Base-by-base conservation (phyloP, 805 yeast species). In the Barnettozyma wickerhamii region DNA sequence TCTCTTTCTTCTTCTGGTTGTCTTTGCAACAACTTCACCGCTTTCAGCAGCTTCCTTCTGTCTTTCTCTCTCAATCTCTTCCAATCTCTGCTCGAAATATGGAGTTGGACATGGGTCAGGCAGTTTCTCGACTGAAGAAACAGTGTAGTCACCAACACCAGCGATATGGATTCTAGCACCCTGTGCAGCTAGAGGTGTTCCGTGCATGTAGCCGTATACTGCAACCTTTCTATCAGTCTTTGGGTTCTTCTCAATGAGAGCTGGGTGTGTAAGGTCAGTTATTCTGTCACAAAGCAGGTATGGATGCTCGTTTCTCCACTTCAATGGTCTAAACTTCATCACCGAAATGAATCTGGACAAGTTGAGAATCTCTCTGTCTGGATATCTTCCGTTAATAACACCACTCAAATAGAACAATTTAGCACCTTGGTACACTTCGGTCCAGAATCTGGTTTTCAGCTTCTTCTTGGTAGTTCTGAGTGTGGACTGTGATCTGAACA, bases 61-160 rank as follows among this genome's bases (percentile, higher is more conserved):
- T 47, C 71, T 75, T 56, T 86, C 95, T 55, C 91, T 69, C 64
- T 84, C 93, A 30, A 74, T 58, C 30, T 88, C 96, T 48, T 86
- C 95, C 29, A 88, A 66, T 53, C 76, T 83, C 60, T 89, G 95
- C 60, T 89, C 95, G 51, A 72, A 88, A 55, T 77, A 85, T 3
- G 99, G 99, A 0, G 99, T 91, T 23, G 99, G 99, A 60, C 99
- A 95, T 15, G 99, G 99, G 68, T 93, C 99, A 3, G 98, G 97
- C 40, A 93, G 70, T 53, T 87, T 84, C 62, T 93, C 98, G 15
- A 88, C 81, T 10, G 78, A 74, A 13, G 81, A 70, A 10, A 88
- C 82, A 1, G 81, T 69, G 51, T 80, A 77, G 58, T 93, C 99
- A 44, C 99, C 99, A 4, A 89, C 84, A 52, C 99, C 99, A 2